These are phyloP conservation scores for Chara braunii DNA, from an alignment of 139 green algal genomes.

Conservation along the genomic window DNA sequence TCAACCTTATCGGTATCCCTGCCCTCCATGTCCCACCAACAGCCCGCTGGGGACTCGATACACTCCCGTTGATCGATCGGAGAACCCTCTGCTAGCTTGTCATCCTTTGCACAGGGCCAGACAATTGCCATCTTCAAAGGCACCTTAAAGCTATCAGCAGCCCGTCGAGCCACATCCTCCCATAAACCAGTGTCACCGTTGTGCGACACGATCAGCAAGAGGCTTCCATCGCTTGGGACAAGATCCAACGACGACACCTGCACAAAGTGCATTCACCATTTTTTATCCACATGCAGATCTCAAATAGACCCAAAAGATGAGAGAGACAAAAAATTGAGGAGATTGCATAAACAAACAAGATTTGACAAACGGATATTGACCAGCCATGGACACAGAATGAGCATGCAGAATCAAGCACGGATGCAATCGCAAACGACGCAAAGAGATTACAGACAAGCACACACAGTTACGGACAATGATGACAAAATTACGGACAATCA, in stretches of 20 bases:
- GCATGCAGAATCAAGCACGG: no score
- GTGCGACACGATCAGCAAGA: no score
- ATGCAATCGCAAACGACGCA: no score
- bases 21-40: not conserved
- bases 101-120: not conserved
- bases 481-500: no score
- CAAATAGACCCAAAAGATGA: not conserved
- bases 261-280: not conserved
- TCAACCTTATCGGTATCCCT: not conserved
- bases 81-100: not conserved
- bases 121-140: not conserved
- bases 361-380: not conserved
- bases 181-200: no score
- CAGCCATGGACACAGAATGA: not conserved
- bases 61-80: not conserved
- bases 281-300: not conserved
- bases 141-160: not conserved
- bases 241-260: conserved; percentile 1
- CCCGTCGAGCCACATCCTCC: not conserved
- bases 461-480: no score
- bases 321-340: not conserved
- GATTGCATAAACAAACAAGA: not conserved
- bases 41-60: not conserved
- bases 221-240: not conserved
- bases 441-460: no score